Base-by-base conservation (phyloP, 345 rosid genomes). In the Jatropha curcas region DNA sequence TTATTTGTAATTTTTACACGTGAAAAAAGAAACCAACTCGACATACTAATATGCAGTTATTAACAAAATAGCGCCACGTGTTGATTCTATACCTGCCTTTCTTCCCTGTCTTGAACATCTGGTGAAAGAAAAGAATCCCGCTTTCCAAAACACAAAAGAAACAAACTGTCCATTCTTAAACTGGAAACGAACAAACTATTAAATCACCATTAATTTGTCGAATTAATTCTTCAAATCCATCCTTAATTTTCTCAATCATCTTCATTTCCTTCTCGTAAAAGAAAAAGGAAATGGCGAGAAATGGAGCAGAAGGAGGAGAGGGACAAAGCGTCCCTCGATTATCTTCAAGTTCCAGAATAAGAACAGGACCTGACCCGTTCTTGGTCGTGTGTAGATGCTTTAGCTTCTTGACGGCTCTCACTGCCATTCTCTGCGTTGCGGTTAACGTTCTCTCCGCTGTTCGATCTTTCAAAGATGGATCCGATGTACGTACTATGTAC, bases 371-470 rank as follows among this genome's bases (percentile, higher is more conserved):
- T 3, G 97, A 95, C 81, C 90, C 91, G 2, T 74, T 93, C 35
- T 72, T 95, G 67, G 84, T 93, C 4, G 84, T 90, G 2, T 95
- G 97, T 74, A 82, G 89, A 28, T 88, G 96, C 80, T 95, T 93
- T 83, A 77, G 96, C 73, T 58, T 92, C 68, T 33, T 95, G 10
- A 88, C 97, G 0, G 71, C 88, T 60, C 74, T 95, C 30, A 77
- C 88, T 30, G 96, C 94, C 43, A 71, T 91, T 61, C 90, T 95
- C 56, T 95, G 99, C 80, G 70, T 88, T 56, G 88, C 81, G 46
- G 97, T 95, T 75, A 95, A 95, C 72, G 84, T 90, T 76, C 88
- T 91, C 78, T 94, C 97, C 20, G 99, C 97, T 45, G 58, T 93
- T 71, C 84, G 90, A 34, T 90, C 94, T 76, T 92, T 92, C 89